A percentile compares a stretch with the other conserved stretches of the same genome.
These are phyloP conservation scores for Sporothrix schenckii DNA, from an alignment of 2,329 filamentous ascomycete species.

Conservation along the genomic window DNA sequence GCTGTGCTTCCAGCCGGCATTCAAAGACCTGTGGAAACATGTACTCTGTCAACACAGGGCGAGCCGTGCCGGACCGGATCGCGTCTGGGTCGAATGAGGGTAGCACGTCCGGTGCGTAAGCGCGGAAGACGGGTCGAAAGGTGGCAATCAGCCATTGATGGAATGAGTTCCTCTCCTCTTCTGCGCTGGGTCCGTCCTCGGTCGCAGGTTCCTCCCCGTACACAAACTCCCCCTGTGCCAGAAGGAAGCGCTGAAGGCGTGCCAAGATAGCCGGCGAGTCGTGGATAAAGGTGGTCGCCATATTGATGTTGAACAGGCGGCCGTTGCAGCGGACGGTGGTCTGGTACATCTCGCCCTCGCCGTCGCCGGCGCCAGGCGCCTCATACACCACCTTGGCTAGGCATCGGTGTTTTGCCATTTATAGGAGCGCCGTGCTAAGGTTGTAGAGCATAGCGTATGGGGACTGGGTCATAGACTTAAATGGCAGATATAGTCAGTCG, in stretches of 20 bases:
- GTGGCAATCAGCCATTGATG: constrained; percentile 15
- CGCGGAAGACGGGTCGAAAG: constrained; percentile 7
- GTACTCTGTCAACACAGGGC: constrained; percentile 12
- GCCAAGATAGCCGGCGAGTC: constrained; percentile 12
- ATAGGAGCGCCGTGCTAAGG: not conserved
- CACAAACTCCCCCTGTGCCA: not conserved
- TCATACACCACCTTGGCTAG: constrained; percentile 11
- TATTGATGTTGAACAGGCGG: constrained; percentile 21
- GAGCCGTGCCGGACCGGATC: constrained; percentile 20
- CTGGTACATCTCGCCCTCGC: not conserved
- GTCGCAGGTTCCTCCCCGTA: constrained; percentile 5
- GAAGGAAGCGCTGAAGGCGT: constrained; percentile 19
- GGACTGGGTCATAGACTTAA: too few relatives aligned
- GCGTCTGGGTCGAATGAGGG: constrained; percentile 14
- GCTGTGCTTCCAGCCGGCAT: constrained; percentile 22
- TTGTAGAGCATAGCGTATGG: not conserved
- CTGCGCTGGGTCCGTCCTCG: constrained; percentile 1
- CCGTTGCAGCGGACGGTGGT: constrained; percentile 19
- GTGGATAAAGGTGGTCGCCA: constrained; percentile 2
- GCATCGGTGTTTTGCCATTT: constrained; percentile 5
- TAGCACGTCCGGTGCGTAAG: constrained; percentile 15
- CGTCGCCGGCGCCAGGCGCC: not conserved
- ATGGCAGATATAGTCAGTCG: too few relatives aligned
- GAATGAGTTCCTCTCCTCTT: constrained; percentile 16
- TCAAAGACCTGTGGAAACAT: constrained; percentile 20